Base-by-base conservation (phyloP, 2,329 filamentous ascomycete species). In the Alternaria longipes region DNA sequence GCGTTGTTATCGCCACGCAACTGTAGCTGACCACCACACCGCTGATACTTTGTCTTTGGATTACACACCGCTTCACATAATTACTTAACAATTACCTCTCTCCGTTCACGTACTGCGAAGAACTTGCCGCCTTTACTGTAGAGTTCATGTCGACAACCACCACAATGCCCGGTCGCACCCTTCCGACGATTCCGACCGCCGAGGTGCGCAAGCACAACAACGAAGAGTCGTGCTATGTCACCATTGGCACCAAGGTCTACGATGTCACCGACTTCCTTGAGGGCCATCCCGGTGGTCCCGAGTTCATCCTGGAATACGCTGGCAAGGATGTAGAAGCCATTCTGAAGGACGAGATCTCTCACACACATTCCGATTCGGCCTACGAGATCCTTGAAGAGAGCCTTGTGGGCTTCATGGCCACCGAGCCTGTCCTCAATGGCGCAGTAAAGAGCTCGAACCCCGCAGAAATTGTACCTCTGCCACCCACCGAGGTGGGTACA, bases 371-470 rank as follows among this genome's bases (percentile, higher is more conserved):
- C 49, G 94, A 98, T 63, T 86, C 93, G 2, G 95, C 95, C n/a
- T 99, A 97, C 80, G 94, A 98, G 72, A 91, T 98, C 14, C 85
- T 99, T 26, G 92, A 97, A 46, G 95, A 98, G 41, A 90, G 88
- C 46, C 85, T 94, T 16, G 85, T 98, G 62, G 95, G 93, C 16
- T 97, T 96, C 73, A 82, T 97, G 34, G 84, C 85, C 5, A 86
- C 86, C 2, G 84, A 89, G 38, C 85, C 87, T 63, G 78, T 85
- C 5, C 78, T 85, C 53, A 82, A 87, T 51, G 78, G 80, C 26
- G 84, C 81, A 9, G 80, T 80, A 46, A 79, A 85, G 62, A 84
- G 82, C 71, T 66, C 77, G 24, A 79, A 81, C 55, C 83, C 83
- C 2, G 81, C 79, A 60, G 79, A 83, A 42, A 84, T 87, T 28